Conservation (phyloP, 2,329 filamentous ascomycete genomes). For the Diaporthe aspalathi region DNA sequence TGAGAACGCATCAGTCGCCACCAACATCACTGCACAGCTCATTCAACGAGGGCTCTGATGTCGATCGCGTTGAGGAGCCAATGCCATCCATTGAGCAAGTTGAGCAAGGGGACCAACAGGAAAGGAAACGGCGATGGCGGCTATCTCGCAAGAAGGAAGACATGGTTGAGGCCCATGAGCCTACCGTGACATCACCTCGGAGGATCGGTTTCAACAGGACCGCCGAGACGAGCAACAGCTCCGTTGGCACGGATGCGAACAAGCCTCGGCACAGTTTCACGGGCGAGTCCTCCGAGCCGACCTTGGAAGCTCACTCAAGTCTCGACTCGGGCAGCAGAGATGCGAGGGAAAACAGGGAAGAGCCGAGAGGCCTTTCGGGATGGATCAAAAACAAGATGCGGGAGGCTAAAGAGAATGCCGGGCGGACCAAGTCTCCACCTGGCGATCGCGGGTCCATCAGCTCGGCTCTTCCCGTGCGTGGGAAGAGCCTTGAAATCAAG, state of each 20-base stretch:
- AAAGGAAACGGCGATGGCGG: conserved; percentile 79
- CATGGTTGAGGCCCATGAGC: conserved; percentile 54
- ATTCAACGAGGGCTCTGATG: conserved; percentile 84
- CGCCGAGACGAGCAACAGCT: conserved; percentile 75
- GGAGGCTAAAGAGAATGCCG: conserved; percentile 67
- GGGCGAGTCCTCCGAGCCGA: conserved; percentile 62
- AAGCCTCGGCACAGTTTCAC: conserved; percentile 62
- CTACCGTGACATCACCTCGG: conserved; percentile 57
- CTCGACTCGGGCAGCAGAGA: conserved; percentile 49
- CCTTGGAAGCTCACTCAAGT: conserved; percentile 53
- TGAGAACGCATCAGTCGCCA: conserved; percentile 78
- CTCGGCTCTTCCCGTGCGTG: conserved; percentile 52
- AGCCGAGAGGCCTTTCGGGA: conserved; percentile 63
- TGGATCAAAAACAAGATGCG: conserved; percentile 72
- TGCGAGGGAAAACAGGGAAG: conserved; percentile 57
- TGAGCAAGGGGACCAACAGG: conserved; percentile 58
- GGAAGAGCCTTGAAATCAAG: conserved; percentile 62
- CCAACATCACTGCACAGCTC: conserved; percentile 81
- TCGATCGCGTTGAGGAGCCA: conserved; percentile 77
- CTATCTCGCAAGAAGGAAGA: conserved; percentile 76
- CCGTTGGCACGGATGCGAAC: conserved; percentile 71
- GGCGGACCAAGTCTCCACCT: conserved; percentile 68
- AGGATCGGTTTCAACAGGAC: conserved; percentile 68
- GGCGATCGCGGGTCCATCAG: conserved; percentile 48
- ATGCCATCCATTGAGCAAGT: conserved; percentile 43